These are phyloP conservation scores for Backusella liffmaniae DNA, from an alignment of 192 early-diverging fungal genomes.

Conservation along the genomic window DNA sequence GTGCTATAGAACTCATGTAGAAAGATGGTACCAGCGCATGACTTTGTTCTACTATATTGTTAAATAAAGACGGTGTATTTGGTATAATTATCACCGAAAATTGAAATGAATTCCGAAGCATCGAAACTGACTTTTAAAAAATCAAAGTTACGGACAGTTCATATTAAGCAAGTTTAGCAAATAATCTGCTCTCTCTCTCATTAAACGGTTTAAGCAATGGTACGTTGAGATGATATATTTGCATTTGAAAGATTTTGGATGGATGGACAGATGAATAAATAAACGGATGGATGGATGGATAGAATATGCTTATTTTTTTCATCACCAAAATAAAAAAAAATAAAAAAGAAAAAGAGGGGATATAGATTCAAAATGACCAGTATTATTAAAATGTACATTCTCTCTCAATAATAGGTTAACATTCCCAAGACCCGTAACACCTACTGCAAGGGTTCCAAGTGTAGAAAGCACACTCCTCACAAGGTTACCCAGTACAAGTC, in stretches of 20 bases:
- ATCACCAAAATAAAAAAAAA: too few relatives aligned
- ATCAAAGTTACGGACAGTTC: background rate
- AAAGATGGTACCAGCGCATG: too few relatives aligned
- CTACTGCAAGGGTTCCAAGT: slow-evolving; percentile 97
- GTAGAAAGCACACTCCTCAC: slow-evolving; percentile 99
- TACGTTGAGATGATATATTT: background rate
- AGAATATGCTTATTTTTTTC: background rate
- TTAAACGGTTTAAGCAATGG: slow-evolving; percentile 10
- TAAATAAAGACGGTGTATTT: too few relatives aligned
- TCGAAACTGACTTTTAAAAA: background rate
- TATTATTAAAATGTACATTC: background rate
- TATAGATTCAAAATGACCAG: background rate
- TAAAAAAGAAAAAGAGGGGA: background rate
- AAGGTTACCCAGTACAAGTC: slow-evolving; percentile 99
- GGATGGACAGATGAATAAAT: background rate
- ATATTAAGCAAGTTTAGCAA: background rate
- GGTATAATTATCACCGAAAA: too few relatives aligned
- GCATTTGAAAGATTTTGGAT: background rate
- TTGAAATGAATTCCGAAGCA: too few relatives aligned
- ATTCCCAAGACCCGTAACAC: slow-evolving; percentile 99
- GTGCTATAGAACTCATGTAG: too few relatives aligned
- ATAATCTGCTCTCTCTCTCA: slow-evolving; percentile 7
- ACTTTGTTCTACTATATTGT: too few relatives aligned
- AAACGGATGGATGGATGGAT: background rate
- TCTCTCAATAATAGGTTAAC: slow-evolving; percentile 76